Evolutionary conservation across 1,139 yeast genomes (phyloP).

Genomic region (Tardiomyces depauwii): DNA sequence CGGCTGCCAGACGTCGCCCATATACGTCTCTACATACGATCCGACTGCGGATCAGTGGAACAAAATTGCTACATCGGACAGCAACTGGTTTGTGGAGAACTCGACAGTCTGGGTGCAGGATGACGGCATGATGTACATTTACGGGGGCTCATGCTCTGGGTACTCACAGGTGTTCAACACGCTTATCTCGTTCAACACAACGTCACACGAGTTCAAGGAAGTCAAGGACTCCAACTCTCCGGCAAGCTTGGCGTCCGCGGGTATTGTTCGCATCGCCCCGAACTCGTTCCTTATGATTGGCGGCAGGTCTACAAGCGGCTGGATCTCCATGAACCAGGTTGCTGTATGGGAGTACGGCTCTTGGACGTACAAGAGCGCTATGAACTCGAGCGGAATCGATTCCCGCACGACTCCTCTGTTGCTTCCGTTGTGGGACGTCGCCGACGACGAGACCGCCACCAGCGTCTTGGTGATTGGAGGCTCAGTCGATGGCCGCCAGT

Average conservation of each 20-base stretch:
- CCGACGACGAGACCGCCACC: conserved; percentile 16
- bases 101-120: conserved; percentile 11
- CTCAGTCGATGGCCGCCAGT: conserved; percentile 23
- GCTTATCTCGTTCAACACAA: neutral
- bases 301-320: conserved; percentile 41
- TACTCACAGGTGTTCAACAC: neutral
- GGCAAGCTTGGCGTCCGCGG: neutral
- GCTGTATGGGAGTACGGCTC: conserved; percentile 49
- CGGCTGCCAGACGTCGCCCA: conserved; percentile 9
- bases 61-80: conserved; percentile 5
- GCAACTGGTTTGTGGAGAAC: conserved; percentile 8
- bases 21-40: conserved; percentile 9
- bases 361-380: conserved; percentile 41
- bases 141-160: conserved; percentile 8
- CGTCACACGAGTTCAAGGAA: neutral
- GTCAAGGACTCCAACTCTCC: neutral
- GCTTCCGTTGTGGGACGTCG: conserved; percentile 28
- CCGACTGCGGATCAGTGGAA: conserved; percentile 7
- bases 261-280: neutral
- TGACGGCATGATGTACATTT: conserved; percentile 8
- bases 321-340: conserved; percentile 51
- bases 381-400: conserved; percentile 27
- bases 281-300: conserved; percentile 33
- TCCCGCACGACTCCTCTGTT: conserved; percentile 38
- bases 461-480: conserved; percentile 31